Conservation (phyloP, 805 yeast genomes). For the Vanderwaltozyma verrucispora region DNA sequence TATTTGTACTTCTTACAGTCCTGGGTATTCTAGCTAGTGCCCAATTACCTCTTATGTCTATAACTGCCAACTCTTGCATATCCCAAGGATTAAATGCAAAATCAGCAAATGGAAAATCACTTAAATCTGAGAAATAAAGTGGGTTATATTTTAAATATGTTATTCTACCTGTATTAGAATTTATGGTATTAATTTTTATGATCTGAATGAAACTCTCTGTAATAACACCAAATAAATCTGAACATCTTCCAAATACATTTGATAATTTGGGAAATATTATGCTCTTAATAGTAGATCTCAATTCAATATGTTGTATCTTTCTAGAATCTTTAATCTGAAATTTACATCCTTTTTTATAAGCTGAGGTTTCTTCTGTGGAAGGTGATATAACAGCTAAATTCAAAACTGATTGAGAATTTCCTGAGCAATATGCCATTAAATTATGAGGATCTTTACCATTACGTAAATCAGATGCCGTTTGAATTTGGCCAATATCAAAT, state of each 20-base stretch:
- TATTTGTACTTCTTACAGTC: constrained; percentile 1
- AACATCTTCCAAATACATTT: constrained; percentile 12
- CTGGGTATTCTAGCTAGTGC: constrained; percentile 29
- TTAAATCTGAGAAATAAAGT: constrained; percentile 16
- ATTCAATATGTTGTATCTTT: constrained; percentile 9
- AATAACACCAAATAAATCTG: constrained; percentile 30
- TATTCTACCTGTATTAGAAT: constrained; percentile 2
- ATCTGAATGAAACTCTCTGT: constrained; percentile 30
- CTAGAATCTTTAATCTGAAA: neutral
- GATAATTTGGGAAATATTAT: constrained; percentile 28
- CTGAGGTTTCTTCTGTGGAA: no score
- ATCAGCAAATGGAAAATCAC: constrained; percentile 35
- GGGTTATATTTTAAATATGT: constrained; percentile 12
- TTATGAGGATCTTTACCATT: constrained; percentile 12
- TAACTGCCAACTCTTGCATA: constrained; percentile 29
- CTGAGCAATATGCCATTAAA: constrained; percentile 16
- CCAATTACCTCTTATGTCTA: constrained; percentile 49
- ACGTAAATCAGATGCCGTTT: constrained; percentile 17
- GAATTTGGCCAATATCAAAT: constrained; percentile 12
- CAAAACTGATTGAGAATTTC: constrained; percentile 12
- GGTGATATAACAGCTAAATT: constrained; percentile 7
- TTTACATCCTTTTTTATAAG: no score
- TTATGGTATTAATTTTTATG: constrained; percentile 21
- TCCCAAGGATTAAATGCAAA: constrained; percentile 37
- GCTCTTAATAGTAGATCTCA: constrained; percentile 33